Evolutionary conservation across 371 early-diverging fungal genomes (phyloP), one percentile per base, ranked within the genome.

Genomic region (Coemansia sp.): DNA sequence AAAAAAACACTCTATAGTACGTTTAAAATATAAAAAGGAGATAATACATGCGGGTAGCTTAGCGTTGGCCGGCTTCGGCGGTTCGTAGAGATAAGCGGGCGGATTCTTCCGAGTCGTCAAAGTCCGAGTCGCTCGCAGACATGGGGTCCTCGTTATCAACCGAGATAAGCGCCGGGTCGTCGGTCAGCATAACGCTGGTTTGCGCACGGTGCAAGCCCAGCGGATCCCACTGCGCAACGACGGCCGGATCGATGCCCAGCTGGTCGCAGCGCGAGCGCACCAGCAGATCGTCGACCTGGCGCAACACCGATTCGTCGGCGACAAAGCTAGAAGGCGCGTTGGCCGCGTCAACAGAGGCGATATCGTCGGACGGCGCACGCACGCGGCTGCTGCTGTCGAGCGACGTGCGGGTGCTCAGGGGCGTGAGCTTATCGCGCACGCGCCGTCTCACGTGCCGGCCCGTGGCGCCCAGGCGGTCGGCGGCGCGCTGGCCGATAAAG

Each of bases 181-280:
- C 14, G 10, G 34, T 38, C 47, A 47, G 20, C n/a, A 47, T 47
- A 47, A 20, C 20, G 16, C 20, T 20, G 26, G 20, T 47, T 1
- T n/a, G 36, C 1, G 34, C 12, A 35, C 55, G 52, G 16, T 72
- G 74, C 35, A 72, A 11, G 0, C 69, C 65, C 1, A 53, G 64
- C 0, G 69, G 74, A 43, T 72, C 74, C 69, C 74, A 72, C 3
- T 58, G 39, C 16, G 57, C 33, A 2, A 72, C 26, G 2, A 72
- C 35, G 5, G 20, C 14, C 0, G 74, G 69, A 14, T 72, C 69
- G 12, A 72, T 69, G 3, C 74, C 74, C 36, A 68, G 26, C 2
- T 34, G 39, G 3, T 38, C 30, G 42, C 74, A 72, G 7, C 53
- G 33, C 26, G 20, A 33, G 7, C 55, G 69, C 11, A 72, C 61